Base-by-base conservation (phyloP, 2,329 filamentous ascomycete species). In the Aspergillus ochraceus region DNA sequence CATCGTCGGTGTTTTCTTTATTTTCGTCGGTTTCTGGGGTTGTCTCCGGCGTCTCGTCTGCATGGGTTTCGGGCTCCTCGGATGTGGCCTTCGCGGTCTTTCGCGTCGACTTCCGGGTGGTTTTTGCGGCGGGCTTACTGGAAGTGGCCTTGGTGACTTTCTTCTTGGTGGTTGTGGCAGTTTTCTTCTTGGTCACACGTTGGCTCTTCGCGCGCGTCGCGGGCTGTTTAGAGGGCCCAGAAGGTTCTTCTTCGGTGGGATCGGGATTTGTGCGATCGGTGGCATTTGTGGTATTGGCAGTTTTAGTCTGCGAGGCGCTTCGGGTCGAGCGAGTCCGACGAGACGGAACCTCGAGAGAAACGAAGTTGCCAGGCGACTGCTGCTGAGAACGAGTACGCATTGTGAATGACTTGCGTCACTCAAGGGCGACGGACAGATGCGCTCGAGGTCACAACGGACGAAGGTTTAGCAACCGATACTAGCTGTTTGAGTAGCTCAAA, bases 311-410 rank as follows among this genome's bases (percentile, higher is more conserved):
- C 14, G 61, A 65, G n/a, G 64, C 59, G 20, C 56, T 63, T 54
- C 67, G 65, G n/a, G 63, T 61, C 9, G 62, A 63, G 55, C 65
- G 61, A 17, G 66, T 68, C 26, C 63, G 66, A 58, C 68, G 64
- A 55, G 62, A 53, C 26, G 62, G 45, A 3, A 58, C 66, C 14
- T 77, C 71, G 26, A 75, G 73, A 19, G 72, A 71, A 22, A 71
- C 56, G 36, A 73, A 67, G 32, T 72, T 71, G 42, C 69, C 65
- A 32, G 75, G 74, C 36, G 74, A 75, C 19, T 70, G 63, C 22
- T 71, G 71, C 60, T 77, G 73, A 30, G 75, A 77, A 57, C 75
- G 74, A 56, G 74, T 75, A 45, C 75, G 73, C 75, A 77, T 77
- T 55, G 62, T 68, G 64, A 22, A 39, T 11, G 29, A 24, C 36